Evolutionary conservation across 192 early-diverging fungal species (phyloP).

Genomic region (Linnemannia zychae): DNA sequence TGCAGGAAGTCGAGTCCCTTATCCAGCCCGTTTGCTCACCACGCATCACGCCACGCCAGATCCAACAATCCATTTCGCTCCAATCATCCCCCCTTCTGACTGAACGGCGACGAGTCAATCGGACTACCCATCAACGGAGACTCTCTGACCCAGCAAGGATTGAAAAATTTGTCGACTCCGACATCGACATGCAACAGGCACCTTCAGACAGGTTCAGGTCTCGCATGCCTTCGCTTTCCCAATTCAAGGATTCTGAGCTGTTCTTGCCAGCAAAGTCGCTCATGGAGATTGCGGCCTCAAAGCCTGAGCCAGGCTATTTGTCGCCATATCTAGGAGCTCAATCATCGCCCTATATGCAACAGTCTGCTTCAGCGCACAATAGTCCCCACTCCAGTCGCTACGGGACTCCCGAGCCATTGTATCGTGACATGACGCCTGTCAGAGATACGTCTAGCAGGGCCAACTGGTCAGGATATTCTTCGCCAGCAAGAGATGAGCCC

Average conservation of each 20-base stretch:
- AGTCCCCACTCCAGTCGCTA: conserved; percentile 13
- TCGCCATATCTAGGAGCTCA: conserved; percentile 11
- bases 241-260: conserved; percentile 49
- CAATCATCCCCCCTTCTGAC: conserved; percentile 25
- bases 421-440: conserved; percentile 21
- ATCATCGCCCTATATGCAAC: background rate
- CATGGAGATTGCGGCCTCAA: conserved; percentile 48
- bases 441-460: background rate
- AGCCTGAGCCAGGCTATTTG: conserved; percentile 38
- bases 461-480: conserved; percentile 20
- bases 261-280: conserved; percentile 47
- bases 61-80: conserved; percentile 24
- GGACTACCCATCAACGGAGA: background rate
- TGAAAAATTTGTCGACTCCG: background rate
- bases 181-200: background rate
- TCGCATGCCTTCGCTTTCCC: conserved; percentile 37
- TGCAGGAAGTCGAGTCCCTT: conserved; percentile 52
- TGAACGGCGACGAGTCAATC: conserved; percentile 7
- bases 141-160: conserved; percentile 19
- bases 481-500: conserved; percentile 9
- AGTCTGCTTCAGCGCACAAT: background rate
- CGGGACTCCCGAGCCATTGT: conserved; percentile 23
- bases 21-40: conserved; percentile 43
- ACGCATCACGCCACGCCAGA: conserved; percentile 21
- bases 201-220: conserved; percentile 18